Evolutionary conservation across 306 rosid species (phyloP), one percentile per base, ranked within the genome.

Genomic region (Sophora flavescens): DNA sequence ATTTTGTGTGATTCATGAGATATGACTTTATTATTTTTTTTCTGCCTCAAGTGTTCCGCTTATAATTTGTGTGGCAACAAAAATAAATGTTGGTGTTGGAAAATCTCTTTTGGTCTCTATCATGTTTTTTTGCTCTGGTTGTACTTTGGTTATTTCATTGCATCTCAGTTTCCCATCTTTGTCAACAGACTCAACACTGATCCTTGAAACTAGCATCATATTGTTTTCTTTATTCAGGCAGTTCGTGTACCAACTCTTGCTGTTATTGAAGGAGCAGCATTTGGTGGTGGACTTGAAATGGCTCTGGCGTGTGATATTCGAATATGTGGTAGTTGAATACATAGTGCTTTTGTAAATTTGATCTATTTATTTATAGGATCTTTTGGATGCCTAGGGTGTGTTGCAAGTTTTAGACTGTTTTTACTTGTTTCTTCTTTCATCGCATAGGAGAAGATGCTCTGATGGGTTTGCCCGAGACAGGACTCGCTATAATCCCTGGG

Each of bases 401-500:
- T 30, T 45, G 63, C 11, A 8, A 65, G 67, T 74, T 12, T 45
- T 9, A 14, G 72, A 67, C 30, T 73, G 78, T 78, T 68, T 63
- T 56, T 38, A 41, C 72, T 78, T 60, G 45, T 59, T 76, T 65
- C 69, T 64, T 62, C 68, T 67, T 59, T 78, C 73, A 72, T 74
- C 81, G 66, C 59, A 38, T 79, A 95, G 99, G 97, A 45, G 89
- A 91, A 84, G 89, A 85, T 68, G 92, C 92, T 51, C 53, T 87
- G 69, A 65, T 95, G 85, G 93, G 90, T 81, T 84, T 95, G 86
- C 99, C 99, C 65, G 99, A 95, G 90, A 92, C 97, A 56, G 97
- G 96, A 88, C 97, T 90, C 9, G 99, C 99, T 72, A 92, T 92
- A 81, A 92, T 95, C 83, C 97, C 99, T 62, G 97, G 97, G 99